phyloP scores from a whole-genome alignment of 2,329 filamentous ascomycete species.

The Aspergillus latus region DNA sequence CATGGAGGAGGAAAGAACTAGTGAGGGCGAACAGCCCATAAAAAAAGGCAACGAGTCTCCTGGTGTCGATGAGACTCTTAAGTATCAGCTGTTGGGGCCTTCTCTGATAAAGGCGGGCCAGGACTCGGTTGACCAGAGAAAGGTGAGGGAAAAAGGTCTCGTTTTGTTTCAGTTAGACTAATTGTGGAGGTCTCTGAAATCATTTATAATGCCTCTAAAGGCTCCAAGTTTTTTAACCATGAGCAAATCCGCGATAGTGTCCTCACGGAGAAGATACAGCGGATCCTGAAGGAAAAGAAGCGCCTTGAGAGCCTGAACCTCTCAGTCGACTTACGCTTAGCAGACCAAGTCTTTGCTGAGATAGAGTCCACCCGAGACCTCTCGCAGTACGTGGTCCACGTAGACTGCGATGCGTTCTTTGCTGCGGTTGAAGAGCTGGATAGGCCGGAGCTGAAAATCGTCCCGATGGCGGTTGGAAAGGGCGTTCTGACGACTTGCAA shows the following conservation, averaged over 20 bases:
- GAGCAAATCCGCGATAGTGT: slow-evolving; percentile 80
- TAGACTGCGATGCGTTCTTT: slow-evolving; percentile 99
- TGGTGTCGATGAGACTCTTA: slow-evolving; percentile 64
- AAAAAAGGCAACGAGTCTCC: slow-evolving; percentile 8
- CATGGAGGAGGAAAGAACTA: slow-evolving; percentile 23
- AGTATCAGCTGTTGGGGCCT: slow-evolving; percentile 85
- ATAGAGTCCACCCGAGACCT: slow-evolving; percentile 78
- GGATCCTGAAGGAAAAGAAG: slow-evolving; percentile 72
- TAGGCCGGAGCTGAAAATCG: slow-evolving; percentile 75
- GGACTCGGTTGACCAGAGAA: slow-evolving; percentile 86
- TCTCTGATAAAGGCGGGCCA: slow-evolving; percentile 93
- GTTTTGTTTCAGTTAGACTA: slow-evolving; percentile 4
- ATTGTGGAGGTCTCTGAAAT: slow-evolving; percentile 75
- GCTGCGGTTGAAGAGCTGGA: slow-evolving; percentile 87
- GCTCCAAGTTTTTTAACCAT: slow-evolving; percentile 92
- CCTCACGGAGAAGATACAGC: slow-evolving; percentile 81
- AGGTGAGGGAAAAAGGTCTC: slow-evolving; percentile 50
- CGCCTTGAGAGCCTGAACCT: slow-evolving; percentile 75
- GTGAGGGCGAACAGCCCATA: slow-evolving; percentile 19
- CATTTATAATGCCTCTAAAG: slow-evolving; percentile 95
- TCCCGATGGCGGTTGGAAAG: slow-evolving; percentile 88
- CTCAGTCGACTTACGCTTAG: slow-evolving; percentile 68
- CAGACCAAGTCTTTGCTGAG: slow-evolving; percentile 77
- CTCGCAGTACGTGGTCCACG: slow-evolving; percentile 80
- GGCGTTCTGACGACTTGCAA: slow-evolving; percentile 74